Evolutionary conservation across 1,139 yeast species (phyloP).

Genomic region (Geotrichum restrictum): DNA sequence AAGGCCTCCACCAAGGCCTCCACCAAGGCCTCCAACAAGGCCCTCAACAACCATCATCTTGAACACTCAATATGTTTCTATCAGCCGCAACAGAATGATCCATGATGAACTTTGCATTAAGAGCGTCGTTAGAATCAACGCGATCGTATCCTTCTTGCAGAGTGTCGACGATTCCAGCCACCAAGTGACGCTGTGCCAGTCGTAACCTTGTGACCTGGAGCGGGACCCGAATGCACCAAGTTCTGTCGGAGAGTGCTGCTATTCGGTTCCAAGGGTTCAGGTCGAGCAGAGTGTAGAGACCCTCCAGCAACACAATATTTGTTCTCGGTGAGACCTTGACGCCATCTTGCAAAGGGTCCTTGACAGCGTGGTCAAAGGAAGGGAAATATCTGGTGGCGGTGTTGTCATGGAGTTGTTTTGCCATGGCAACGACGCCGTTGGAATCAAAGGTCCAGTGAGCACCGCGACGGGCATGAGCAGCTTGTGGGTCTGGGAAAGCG

Average conservation of each 20-base stretch:
- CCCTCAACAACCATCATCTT: slow-evolving; percentile 23
- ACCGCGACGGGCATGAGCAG: slow-evolving; percentile 66
- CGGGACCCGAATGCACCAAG: slow-evolving; percentile 46
- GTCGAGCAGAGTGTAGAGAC: slow-evolving; percentile 38
- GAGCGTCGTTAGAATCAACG: slow-evolving; percentile 63
- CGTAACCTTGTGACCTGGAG: slow-evolving; percentile 49
- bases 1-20: no score
- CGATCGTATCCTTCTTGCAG: slow-evolving; percentile 59
- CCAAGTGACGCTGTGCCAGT: slow-evolving; percentile 66
- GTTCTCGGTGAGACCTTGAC: slow-evolving; percentile 43
- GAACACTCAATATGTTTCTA: slow-evolving; percentile 27
- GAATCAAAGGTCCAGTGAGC: slow-evolving; percentile 84
- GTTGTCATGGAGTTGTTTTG: slow-evolving; percentile 26
- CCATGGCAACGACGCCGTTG: slow-evolving; percentile 43
- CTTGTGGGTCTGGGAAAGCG: slow-evolving; percentile 49
- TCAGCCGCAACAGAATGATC: slow-evolving; percentile 42
- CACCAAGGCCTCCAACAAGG: no score
- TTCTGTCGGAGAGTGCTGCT: slow-evolving; percentile 35
- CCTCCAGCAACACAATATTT: slow-evolving; percentile 58
- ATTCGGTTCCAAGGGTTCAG: slow-evolving; percentile 40
- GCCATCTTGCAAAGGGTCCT: slow-evolving; percentile 59
- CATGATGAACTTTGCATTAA: slow-evolving; percentile 60
- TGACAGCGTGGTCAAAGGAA: slow-evolving; percentile 64
- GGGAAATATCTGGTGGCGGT: slow-evolving; percentile 42
- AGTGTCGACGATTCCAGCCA: slow-evolving; percentile 58